A percentile compares a stretch with the other conserved stretches of the same genome.
These are phyloP conservation scores for Lenwebbia sp. DNA, from an alignment of 345 rosid genomes.

Conservation along the genomic window DNA sequence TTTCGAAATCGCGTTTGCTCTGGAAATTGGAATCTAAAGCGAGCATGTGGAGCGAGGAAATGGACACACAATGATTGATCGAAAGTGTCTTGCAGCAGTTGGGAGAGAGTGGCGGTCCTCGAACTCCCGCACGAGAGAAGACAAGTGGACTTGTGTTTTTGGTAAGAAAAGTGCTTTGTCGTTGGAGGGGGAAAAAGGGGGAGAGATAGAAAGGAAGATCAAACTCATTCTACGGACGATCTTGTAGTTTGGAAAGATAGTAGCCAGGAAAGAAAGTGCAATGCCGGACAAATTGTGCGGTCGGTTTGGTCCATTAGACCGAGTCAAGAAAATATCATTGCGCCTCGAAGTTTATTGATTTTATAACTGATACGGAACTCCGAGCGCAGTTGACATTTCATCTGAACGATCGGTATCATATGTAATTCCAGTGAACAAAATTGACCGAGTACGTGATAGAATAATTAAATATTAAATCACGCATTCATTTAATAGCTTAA, in stretches of 20 bases:
- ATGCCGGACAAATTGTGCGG: neutral
- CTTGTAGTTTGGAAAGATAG: neutral
- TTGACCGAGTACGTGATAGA: no score
- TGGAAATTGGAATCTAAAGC: neutral
- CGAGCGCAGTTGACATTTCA: neutral
- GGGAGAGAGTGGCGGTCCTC: neutral
- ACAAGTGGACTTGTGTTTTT: neutral
- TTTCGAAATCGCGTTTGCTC: neutral
- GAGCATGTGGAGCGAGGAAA: neutral
- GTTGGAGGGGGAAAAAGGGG: neutral
- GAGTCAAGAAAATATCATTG: neutral
- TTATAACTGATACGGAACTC: neutral
- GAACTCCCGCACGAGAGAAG: neutral
- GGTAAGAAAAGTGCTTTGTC: neutral
- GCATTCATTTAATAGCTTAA: no score
- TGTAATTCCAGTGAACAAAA: neutral
- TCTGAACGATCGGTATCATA: neutral
- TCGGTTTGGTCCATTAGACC: neutral
- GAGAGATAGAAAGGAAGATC: neutral
- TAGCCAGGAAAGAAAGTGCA: neutral
- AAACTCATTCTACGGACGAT: neutral
- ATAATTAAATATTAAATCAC: no score
- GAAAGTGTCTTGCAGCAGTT: neutral
- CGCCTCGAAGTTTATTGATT: neutral
- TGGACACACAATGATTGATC: neutral